Evolutionary conservation across 1,139 yeast genomes (phyloP).

Genomic region (Sugiyamaella pinicola): DNA sequence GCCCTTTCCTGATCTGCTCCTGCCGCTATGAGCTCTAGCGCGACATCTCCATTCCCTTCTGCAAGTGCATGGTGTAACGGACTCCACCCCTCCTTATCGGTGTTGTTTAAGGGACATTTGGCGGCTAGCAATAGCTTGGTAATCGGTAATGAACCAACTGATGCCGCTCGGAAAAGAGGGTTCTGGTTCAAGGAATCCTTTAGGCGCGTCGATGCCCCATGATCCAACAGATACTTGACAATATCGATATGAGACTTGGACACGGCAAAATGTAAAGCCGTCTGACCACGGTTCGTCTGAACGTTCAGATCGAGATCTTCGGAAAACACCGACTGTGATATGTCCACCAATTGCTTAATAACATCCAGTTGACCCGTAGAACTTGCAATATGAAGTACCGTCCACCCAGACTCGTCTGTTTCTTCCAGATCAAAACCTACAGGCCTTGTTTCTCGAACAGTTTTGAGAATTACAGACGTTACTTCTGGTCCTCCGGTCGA

Average conservation of each 20-base stretch:
- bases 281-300: conserved; percentile 68
- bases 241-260: conserved; percentile 63
- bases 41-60: conserved; percentile 86
- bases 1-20: conserved; percentile 64
- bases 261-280: conserved; percentile 75
- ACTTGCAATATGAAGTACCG: conserved; percentile 80
- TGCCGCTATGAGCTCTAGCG: conserved; percentile 56
- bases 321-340: background rate
- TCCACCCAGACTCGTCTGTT: conserved; percentile 81
- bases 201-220: conserved; percentile 61
- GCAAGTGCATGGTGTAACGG: conserved; percentile 89
- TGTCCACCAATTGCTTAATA: conserved; percentile 50
- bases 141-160: conserved; percentile 66
- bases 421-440: conserved; percentile 63
- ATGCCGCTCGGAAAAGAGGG: conserved; percentile 82
- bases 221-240: conserved; percentile 54
- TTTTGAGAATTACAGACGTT: conserved; percentile 52
- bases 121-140: conserved; percentile 54
- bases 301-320: conserved; percentile 50
- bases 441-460: conserved; percentile 26
- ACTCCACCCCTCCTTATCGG: conserved; percentile 79
- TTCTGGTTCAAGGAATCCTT: conserved; percentile 69
- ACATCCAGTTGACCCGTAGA: conserved; percentile 65
- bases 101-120: conserved; percentile 65
- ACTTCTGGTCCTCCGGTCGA: conserved; percentile 61